These are phyloP conservation scores for Parmales sp. DNA, from an alignment of 108 stramenopile genomes.

Conservation along the genomic window DNA sequence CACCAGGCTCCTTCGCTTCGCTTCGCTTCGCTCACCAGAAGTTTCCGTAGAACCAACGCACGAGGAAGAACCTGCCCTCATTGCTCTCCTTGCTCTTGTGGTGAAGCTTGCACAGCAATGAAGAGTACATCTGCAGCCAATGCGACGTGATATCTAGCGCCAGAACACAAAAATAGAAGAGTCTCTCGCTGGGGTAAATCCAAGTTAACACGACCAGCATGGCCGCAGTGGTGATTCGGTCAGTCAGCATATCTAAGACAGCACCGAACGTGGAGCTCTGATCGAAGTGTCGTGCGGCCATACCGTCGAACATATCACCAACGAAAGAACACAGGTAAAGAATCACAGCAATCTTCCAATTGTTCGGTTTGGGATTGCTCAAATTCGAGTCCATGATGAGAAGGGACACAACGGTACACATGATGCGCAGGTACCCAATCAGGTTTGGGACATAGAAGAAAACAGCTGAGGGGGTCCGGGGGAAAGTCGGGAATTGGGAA, in stretches of 20 bases:
- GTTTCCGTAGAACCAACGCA: conserved; percentile 80
- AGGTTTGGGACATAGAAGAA: conserved; percentile 83
- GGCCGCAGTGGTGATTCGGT: conserved; percentile 82
- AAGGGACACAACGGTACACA: conserved; percentile 45
- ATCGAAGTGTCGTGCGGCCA: conserved; percentile 76
- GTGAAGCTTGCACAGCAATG: conserved; percentile 54
- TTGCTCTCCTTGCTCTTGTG: conserved; percentile 88
- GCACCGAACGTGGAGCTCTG: conserved; percentile 82
- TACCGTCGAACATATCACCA: conserved; percentile 89
- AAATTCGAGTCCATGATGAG: conserved; percentile 56
- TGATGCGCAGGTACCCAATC: conserved; percentile 74
- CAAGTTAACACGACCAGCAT: conserved; percentile 50
- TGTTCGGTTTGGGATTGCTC: background rate
- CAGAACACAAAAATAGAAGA: background rate
- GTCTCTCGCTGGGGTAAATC: background rate
- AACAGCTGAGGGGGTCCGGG: conserved; percentile 23
- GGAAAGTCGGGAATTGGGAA: too few relatives aligned
- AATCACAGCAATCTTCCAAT: conserved; percentile 41
- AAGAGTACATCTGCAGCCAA: conserved; percentile 90
- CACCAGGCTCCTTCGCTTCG: too few relatives aligned
- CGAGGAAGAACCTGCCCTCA: conserved; percentile 65
- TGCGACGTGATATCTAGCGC: conserved; percentile 49
- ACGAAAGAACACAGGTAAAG: conserved; percentile 83
- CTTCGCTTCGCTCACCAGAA: too few relatives aligned
- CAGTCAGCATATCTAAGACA: conserved; percentile 94